Base-by-base conservation (phyloP, 2,329 filamentous ascomycete genomes). In the Coleophoma cylindrospora region DNA sequence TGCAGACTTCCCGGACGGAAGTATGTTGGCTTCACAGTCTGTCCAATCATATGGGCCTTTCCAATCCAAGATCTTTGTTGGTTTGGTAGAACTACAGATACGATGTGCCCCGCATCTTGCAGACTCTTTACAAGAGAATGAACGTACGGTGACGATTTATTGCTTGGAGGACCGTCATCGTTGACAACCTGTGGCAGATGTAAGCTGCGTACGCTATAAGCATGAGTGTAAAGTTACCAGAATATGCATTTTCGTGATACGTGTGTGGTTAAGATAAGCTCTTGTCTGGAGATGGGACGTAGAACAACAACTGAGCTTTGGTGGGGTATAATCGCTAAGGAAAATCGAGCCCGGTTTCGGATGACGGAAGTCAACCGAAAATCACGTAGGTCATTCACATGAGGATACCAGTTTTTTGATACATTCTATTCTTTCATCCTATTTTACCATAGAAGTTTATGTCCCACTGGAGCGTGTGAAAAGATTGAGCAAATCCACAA, bases 11-110 rank as follows among this genome's bases (percentile, higher is more conserved):
- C 77, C 0, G 83, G 83, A 12, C 86, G 86, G 73, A 91, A 96
- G 74, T 95, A 96, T 27, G 81, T 77, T 9, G 91, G 91, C 66
- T 86, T 89, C 54, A 95, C 81, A 10, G 88, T 87, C 67, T 92
- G 86, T 50, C 91, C 91, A 61, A 97, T 91, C 64, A 97, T 88
- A 70, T 97, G 94, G 3, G 94, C 94, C 75, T 99, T 99, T 61
- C 91, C 91, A 63, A 99, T 97, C 94, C 94, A 99, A 50, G 91
- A 96, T 55, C 92, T 84, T 71, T 99, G 94, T 7, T 85, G 86
- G 67, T 96, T 83, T 2, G 94, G 94, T 13, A 99, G 81, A 56
- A 94, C 87, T 45, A 99, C 91, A 8, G 90, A 95, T 53, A 97
- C 89, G n/a, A 74, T 77, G 70, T 96, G 92, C 8, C 91, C 91